Evolutionary conservation across 176 grass and related monocot species (phyloP), one percentile per base, ranked within the genome.

Genomic region (Saccharum spontaneum): DNA sequence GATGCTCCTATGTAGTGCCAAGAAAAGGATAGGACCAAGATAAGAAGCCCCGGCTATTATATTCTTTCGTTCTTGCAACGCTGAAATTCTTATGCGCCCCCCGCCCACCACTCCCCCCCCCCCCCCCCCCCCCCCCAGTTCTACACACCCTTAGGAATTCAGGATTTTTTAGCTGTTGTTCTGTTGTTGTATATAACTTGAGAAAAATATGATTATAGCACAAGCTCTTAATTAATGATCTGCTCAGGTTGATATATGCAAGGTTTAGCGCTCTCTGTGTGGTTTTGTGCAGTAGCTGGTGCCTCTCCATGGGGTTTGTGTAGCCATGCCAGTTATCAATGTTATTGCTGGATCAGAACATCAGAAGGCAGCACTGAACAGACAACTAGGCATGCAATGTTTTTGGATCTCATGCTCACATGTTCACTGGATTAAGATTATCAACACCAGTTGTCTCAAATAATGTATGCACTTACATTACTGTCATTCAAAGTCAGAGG

Each of bases 1-100:
- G 80, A 89, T 90, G 83, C 87, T 82, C 75, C 79, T 82, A 90
- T 74, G 85, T 84, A 83, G 85, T 88, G 85, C 88, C 92, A 93
- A 88, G 73, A 87, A 91, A 94, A 88, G 86, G 88, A 91, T 86
- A 94, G 76, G 69, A 67, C 74, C 83, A 84, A 86, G 71, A 85
- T 87, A 92, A 88, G 78, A 80, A 92, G 88, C 82, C 63, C 88
- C 85, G 84, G 85, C 83, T 90, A 82, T 90, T 86, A 79, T 88
- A 88, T 86, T 90, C 76, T 86, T 24, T n/a, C 3, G 0, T 81
- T 80, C 78, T 81, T 82, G 39, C 69, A 70, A 17, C 4, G 36
- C 33, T 66, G 60, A 92, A 90, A 89, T 79, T 86, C 73, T 26
- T 83, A 83, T 48, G 73, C 39, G 8, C 30, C 59, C 87, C 87